A percentile compares a stretch with the other conserved stretches of the same genome.
Evolutionary conservation across 2,329 filamentous ascomycete genomes (phyloP).

Genomic region (Aspergillus jensenii): DNA sequence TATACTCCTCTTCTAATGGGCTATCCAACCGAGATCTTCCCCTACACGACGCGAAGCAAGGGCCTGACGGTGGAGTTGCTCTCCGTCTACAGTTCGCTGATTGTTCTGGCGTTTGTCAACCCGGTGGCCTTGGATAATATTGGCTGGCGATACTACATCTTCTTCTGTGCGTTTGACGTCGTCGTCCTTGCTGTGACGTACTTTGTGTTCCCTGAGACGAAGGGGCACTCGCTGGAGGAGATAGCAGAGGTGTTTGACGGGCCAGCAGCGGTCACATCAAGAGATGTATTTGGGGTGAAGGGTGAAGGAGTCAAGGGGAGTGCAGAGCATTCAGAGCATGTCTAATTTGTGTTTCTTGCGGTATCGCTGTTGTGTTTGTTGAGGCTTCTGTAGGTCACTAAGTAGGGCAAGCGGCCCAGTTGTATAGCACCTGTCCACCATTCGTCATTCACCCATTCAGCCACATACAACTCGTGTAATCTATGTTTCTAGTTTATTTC

Average conservation of each 20-base stretch:
- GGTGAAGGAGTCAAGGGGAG: not conserved
- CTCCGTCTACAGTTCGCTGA: not conserved
- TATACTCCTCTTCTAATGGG: conserved; percentile 30
- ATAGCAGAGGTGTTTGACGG: conserved; percentile 35
- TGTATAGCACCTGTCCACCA: too few relatives aligned
- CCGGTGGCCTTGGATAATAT: conserved; percentile 32
- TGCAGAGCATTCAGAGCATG: not conserved
- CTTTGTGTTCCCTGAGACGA: conserved; percentile 38
- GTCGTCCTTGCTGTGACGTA: conserved; percentile 34
- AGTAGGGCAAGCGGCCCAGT: too few relatives aligned
- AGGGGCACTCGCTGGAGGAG: conserved; percentile 33
- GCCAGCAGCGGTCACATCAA: not conserved
- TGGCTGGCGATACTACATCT: conserved; percentile 40
- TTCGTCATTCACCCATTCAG: too few relatives aligned
- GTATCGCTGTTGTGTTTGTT: too few relatives aligned
- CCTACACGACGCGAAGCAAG: conserved; percentile 51
- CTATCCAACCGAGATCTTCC: conserved; percentile 43
- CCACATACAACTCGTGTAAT: too few relatives aligned
- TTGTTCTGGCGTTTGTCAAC: conserved; percentile 30
- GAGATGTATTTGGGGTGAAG: not conserved
- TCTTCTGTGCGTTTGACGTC: conserved; percentile 36
- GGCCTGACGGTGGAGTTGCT: conserved; percentile 39
- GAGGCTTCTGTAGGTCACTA: too few relatives aligned
- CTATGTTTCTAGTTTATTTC: too few relatives aligned
- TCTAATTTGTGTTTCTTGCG: not conserved